These are phyloP conservation scores for Tephrocybe sp. DNA, from an alignment of 768 basidiomycete genomes.

Conservation along the genomic window DNA sequence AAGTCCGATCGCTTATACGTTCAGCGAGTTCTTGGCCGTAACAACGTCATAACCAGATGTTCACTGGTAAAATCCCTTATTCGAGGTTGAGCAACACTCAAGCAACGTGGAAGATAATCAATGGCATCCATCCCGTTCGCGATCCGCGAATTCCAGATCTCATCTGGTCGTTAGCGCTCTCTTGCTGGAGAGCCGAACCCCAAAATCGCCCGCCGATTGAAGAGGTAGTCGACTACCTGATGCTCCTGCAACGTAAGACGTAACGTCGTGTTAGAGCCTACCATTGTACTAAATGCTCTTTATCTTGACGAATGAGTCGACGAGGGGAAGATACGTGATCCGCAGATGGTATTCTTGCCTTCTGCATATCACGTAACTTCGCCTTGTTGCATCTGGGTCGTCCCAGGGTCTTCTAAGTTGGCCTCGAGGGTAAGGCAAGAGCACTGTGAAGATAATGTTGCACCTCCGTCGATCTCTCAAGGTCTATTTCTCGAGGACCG, in stretches of 20 bases:
- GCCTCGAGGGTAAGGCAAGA: neutral
- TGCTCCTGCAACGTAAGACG: slow-evolving; percentile 4
- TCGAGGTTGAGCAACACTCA: neutral
- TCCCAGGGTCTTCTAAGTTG: neutral
- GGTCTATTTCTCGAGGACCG: no score
- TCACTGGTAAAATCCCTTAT: slow-evolving; percentile 1
- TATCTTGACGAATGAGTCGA: slow-evolving; percentile 8
- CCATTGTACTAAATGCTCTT: slow-evolving; percentile 1
- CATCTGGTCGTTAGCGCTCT: slow-evolving; percentile 3
- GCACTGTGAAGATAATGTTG: neutral
- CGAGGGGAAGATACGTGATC: slow-evolving; percentile 14
- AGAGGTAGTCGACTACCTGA: neutral
- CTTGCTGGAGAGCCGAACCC: neutral
- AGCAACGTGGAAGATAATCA: neutral
- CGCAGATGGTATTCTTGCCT: neutral
- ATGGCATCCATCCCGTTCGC: neutral
- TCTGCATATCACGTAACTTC: slow-evolving; percentile 10
- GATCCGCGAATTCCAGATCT: slow-evolving; percentile 1
- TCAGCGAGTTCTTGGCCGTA: neutral
- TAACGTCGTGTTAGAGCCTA: neutral
- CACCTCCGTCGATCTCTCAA: neutral
- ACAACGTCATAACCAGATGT: neutral
- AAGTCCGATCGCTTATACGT: neutral
- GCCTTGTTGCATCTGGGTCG: slow-evolving; percentile 17
- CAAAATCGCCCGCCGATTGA: neutral